Evolutionary conservation across 495 filamentous ascomycete genomes (phyloP).

Genomic region (Aspergillus campestris): DNA sequence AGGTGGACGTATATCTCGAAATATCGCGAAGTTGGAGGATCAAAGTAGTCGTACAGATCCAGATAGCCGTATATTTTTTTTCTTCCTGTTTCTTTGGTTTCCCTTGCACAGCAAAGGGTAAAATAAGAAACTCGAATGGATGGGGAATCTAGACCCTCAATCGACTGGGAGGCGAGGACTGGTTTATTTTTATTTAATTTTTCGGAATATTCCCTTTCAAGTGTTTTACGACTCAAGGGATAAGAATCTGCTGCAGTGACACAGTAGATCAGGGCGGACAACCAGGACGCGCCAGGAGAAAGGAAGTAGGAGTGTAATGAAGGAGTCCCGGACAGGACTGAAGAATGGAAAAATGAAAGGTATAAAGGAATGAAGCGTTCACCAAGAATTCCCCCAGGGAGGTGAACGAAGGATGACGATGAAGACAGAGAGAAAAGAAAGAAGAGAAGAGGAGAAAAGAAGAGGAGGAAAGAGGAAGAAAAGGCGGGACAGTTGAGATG

Average conservation of each 20-base stretch:
- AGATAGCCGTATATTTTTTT: not conserved
- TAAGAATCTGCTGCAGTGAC: conserved; percentile 16
- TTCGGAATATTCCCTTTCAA: not conserved
- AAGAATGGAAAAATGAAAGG: conserved; percentile 24
- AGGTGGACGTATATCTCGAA: not conserved
- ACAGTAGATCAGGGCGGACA: conserved; percentile 26
- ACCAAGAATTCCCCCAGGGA: conserved; percentile 21
- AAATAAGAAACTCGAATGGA: conserved; percentile 8
- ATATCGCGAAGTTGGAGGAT: not conserved
- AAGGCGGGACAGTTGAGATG: not conserved
- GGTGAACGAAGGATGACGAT: conserved; percentile 16
- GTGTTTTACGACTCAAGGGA: conserved; percentile 12
- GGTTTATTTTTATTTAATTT: too few relatives aligned
- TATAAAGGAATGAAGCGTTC: conserved; percentile 15
- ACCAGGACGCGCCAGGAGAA: conserved; percentile 29
- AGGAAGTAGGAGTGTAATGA: conserved; percentile 19
- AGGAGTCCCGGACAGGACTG: conserved; percentile 37
- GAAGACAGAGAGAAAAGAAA: conserved; percentile 5
- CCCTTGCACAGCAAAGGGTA: conserved; percentile 21
- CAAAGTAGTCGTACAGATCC: not conserved
- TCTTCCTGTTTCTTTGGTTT: conserved; percentile 9
- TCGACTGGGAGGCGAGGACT: too few relatives aligned
- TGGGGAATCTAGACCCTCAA: not conserved
- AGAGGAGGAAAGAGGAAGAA: conserved; percentile 1
- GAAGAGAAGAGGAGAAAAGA: conserved; percentile 4